phyloP scores from a whole-genome alignment of 805 yeast genomes.

The Saturnispora halmiae region DNA sequence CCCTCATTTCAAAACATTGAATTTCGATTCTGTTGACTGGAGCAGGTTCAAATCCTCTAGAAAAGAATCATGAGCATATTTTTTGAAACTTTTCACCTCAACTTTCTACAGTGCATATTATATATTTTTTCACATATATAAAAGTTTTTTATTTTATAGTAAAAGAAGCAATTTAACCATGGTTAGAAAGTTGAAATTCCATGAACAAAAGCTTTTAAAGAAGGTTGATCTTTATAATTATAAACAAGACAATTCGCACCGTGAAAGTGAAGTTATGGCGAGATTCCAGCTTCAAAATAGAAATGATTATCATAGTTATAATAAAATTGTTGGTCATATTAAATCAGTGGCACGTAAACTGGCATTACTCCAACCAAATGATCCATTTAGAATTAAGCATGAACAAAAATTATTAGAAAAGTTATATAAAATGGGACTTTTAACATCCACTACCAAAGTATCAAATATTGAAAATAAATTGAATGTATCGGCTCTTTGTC shows the following conservation, averaged over 20 bases:
- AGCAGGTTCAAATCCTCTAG: background rate
- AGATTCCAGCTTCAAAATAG: constrained; percentile 89
- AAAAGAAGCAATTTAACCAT: no score
- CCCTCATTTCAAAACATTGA: background rate
- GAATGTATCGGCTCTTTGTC: constrained; percentile 85
- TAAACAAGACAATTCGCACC: constrained; percentile 92
- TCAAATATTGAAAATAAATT: constrained; percentile 87
- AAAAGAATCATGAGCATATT: constrained; percentile 1
- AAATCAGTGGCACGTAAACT: constrained; percentile 80
- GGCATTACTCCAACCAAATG: constrained; percentile 77
- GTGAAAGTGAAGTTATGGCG: constrained; percentile 95
- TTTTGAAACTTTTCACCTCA: no score
- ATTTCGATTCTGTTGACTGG: background rate
- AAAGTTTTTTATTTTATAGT: constrained; percentile 6
- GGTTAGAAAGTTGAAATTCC: constrained; percentile 88
- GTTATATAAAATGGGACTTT: constrained; percentile 77
- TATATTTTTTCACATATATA: no score
- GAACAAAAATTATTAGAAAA: constrained; percentile 85
- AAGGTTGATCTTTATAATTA: constrained; percentile 96
- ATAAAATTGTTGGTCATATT: constrained; percentile 84
- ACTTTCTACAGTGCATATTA: no score
- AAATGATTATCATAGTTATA: constrained; percentile 92
- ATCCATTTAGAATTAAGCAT: constrained; percentile 79
- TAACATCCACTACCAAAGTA: constrained; percentile 81
- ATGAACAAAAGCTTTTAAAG: constrained; percentile 88